Evolutionary conservation across 2,329 filamentous ascomycete genomes (phyloP).

Genomic region (Claviceps pazoutovae): DNA sequence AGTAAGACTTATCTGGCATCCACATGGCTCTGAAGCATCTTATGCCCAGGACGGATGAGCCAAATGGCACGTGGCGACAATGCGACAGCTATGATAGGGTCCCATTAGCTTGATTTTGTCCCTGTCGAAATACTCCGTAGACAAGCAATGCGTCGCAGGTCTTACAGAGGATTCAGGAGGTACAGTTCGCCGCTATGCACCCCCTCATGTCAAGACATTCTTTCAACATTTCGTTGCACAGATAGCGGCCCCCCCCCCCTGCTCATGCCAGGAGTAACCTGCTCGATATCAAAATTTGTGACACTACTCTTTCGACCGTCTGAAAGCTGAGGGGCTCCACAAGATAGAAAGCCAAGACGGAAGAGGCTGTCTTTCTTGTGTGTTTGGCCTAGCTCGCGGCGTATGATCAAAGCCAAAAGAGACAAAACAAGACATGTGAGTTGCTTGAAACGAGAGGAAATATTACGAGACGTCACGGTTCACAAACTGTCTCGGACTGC

Average conservation of each 20-base stretch:
- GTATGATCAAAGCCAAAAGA: not conserved
- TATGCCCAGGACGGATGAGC: not conserved
- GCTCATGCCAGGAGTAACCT: not conserved
- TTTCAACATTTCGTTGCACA: not conserved
- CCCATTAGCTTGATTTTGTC: not conserved
- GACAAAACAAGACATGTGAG: not conserved
- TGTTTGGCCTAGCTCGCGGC: not conserved
- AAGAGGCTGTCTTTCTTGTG: not conserved
- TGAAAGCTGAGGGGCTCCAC: not conserved
- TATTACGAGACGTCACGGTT: not conserved
- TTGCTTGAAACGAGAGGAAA: not conserved
- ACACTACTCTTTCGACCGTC: not conserved
- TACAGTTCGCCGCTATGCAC: too few relatives aligned
- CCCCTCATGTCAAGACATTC: too few relatives aligned
- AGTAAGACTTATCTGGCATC: not conserved
- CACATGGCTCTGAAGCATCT: not conserved
- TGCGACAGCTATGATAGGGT: not conserved
- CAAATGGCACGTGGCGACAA: slow-evolving; percentile 1
- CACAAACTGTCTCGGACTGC: not conserved
- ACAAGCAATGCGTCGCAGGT: not conserved
- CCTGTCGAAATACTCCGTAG: not conserved
- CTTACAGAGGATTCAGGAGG: too few relatives aligned
- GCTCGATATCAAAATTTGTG: not conserved
- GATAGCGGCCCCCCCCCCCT: not conserved
- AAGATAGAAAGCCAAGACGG: not conserved